Base-by-base conservation (phyloP, 1,139 yeast species). In the Blastobotrys petasosporus region DNA sequence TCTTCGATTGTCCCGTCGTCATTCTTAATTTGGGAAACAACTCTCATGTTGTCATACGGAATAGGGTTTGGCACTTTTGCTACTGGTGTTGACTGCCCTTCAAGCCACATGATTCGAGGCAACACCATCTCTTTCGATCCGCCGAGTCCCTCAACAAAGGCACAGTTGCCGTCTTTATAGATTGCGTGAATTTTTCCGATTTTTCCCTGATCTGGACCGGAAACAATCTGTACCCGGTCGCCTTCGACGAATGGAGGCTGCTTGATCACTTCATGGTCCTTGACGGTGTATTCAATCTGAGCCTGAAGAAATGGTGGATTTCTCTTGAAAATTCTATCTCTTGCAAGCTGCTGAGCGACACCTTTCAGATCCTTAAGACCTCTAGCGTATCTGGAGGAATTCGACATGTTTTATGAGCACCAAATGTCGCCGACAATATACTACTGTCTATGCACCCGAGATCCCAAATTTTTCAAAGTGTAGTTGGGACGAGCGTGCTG, bases 21-120 rank as follows among this genome's bases (percentile, higher is more conserved):
- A 51, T 76, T 76, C 50, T 73, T 78, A 43, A 86, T 75, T 55
- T 85, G 85, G 16, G 94, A 92, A 2, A 92, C 94, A 41, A 90
- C 74, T 61, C 82, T 79, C 45, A 90, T 70, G 51, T 80, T 79
- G 37, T 74, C 73, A 47, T 83, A 82, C 51, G 74, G 75, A 45
- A 85, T 80, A 35, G 85, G 74, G 38, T 63, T 64, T 37, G 84
- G 84, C 50, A 72, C 69, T 28, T 75, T 73, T 12, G 76, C 66
- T 40, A 87, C 78, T 55, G 87, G 94, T 45, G 82, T 76, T 28
- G 74, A 72, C 62, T 84, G 94, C 43, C 83, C 82, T 47, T 79
- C 82, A 39, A 77, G 75, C 94, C 95, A 86, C 59, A 75, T 75
- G 44, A 73, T 71, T 58, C 80, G 80, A 15, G 96, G 95, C 44